Conservation (phyloP, 108 stramenopile genomes). For the Cylindrotheca closterium region DNA sequence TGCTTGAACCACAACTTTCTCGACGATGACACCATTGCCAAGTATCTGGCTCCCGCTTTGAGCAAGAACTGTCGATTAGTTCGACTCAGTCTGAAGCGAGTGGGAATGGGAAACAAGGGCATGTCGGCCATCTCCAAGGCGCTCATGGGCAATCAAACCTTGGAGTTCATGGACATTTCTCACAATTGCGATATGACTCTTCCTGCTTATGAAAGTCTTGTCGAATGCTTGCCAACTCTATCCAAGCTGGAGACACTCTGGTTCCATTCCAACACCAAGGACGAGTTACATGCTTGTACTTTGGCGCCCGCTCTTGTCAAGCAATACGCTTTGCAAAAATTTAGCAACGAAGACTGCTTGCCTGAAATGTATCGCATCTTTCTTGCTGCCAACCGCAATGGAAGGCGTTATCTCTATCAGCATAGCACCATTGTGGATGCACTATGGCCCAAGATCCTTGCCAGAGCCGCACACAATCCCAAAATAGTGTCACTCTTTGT, state of each 20-base stretch:
- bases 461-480: not conserved
- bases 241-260: not conserved
- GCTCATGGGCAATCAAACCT: not conserved
- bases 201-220: not conserved
- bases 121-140: not conserved
- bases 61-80: not conserved
- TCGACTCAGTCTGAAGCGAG: not conserved
- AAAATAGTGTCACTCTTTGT: not conserved
- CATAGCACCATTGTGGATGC: not conserved
- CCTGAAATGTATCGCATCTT: not conserved
- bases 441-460: not conserved
- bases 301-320: not conserved
- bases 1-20: not conserved
- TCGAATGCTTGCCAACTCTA: not conserved
- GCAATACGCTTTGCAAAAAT: not conserved
- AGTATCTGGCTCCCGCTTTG: not conserved
- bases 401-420: not conserved
- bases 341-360: not conserved
- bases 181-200: not conserved
- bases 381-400: not conserved
- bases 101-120: not conserved
- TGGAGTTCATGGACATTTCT: not conserved
- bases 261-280: not conserved
- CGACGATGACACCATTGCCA: not conserved
- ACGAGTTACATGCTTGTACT: not conserved